Percentiles rank a stretch among this genome's conserved stretches.
Conservation (phyloP, 192 early-diverging fungal genomes). For the Umbelopsis vinacea region DNA sequence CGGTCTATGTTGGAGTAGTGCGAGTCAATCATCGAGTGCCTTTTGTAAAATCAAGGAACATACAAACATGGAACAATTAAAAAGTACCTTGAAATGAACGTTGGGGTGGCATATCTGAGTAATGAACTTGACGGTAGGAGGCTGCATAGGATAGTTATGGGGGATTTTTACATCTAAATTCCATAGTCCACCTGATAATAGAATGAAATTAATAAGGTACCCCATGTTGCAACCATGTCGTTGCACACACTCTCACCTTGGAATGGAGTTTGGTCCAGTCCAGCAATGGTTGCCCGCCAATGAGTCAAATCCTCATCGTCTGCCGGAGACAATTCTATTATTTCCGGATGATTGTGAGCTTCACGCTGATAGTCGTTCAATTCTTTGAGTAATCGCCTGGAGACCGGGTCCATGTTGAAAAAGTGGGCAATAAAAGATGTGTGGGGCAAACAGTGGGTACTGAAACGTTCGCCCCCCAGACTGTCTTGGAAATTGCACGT, state of each 20-base stretch:
- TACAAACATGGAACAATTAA: not conserved
- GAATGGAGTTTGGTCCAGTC: constrained; percentile 70
- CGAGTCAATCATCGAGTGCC: not conserved
- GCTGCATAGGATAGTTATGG: constrained; percentile 74
- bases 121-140: constrained; percentile 75
- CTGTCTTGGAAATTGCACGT: not conserved
- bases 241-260: constrained; percentile 52
- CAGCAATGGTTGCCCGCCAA: constrained; percentile 73
- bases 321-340: constrained; percentile 61
- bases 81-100: constrained; percentile 85
- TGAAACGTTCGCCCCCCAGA: not conserved
- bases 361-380: constrained; percentile 59
- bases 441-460: not conserved
- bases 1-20: constrained; percentile 59
- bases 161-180: constrained; percentile 72
- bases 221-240: not conserved
- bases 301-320: constrained; percentile 69
- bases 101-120: constrained; percentile 91
- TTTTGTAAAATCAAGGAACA: not conserved
- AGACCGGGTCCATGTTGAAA: constrained; percentile 46
- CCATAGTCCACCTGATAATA: constrained; percentile 64
- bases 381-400: constrained; percentile 67
- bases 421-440: not conserved
- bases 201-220: constrained; percentile 24
- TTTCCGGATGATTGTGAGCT: constrained; percentile 52